Percentiles rank a stretch among this genome's conserved stretches.
Evolutionary conservation across 805 yeast species (phyloP).

Genomic region (Dipodascus geniculatus): DNA sequence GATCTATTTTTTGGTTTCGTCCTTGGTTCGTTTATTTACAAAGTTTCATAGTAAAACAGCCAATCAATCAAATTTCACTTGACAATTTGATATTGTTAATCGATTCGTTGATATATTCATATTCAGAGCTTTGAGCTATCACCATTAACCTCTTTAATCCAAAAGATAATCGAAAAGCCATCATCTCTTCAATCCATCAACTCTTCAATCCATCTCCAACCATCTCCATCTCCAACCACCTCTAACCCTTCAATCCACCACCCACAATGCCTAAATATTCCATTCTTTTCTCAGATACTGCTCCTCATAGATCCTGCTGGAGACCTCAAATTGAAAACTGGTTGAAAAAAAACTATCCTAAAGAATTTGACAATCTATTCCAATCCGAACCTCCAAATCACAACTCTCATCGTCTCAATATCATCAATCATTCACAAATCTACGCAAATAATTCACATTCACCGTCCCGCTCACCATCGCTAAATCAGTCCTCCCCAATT

Average conservation of each 20-base stretch:
- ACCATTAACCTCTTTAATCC: no score
- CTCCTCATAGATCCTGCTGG: slow-evolving; percentile 26
- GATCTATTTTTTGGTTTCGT: neutral
- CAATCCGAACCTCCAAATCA: slow-evolving; percentile 7
- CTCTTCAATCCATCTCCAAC: no score
- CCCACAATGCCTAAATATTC: slow-evolving; percentile 12
- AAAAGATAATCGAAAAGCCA: no score
- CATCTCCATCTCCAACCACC: neutral
- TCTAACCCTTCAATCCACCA: neutral
- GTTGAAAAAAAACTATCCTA: slow-evolving; percentile 24
- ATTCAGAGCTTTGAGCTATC: no score
- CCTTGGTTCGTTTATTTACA: neutral
- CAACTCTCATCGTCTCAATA: neutral
- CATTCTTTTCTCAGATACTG: slow-evolving; percentile 28
- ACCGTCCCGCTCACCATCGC: neutral
- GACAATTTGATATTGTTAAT: no score
- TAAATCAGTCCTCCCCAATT: neutral
- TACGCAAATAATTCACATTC: neutral
- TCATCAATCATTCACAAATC: neutral
- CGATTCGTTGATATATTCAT: no score
- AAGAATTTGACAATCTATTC: slow-evolving; percentile 16
- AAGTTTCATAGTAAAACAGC: neutral
- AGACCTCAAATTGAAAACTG: slow-evolving; percentile 27
- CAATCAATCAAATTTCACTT: neutral
- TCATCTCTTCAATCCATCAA: no score